Percentiles rank a stretch among this genome's conserved stretches.
Conservation (phyloP, 192 early-diverging fungal genomes). For the Linnemannia schmuckeri region DNA sequence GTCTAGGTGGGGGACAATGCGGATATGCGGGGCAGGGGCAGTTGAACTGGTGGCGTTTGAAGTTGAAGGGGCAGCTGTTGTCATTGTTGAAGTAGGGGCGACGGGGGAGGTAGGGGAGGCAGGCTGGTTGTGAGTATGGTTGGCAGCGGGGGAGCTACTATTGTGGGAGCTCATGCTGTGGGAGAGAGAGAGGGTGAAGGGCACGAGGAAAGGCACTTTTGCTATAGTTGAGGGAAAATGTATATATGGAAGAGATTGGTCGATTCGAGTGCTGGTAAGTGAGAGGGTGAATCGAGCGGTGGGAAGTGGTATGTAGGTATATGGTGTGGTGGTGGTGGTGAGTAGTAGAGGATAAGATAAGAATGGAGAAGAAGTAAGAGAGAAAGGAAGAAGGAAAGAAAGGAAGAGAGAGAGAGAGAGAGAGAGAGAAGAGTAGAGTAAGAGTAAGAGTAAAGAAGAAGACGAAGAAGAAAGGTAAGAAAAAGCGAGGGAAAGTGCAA, state of each 20-base stretch:
- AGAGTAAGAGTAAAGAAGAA: constrained; percentile 1
- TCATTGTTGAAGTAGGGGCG: not conserved
- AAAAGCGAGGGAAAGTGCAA: not conserved
- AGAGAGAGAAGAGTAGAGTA: not conserved
- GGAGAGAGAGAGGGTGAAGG: constrained; percentile 32
- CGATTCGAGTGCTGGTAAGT: not conserved
- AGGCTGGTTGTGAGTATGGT: not conserved
- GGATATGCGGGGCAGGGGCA: constrained; percentile 59
- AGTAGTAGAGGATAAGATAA: not conserved
- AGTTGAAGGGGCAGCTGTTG: constrained; percentile 23
- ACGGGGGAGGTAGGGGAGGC: constrained; percentile 4
- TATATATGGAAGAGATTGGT: not conserved
- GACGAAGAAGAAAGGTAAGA: not conserved
- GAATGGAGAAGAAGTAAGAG: not conserved
- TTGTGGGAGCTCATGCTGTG: constrained; percentile 45
- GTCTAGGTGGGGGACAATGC: constrained; percentile 71
- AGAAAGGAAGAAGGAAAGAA: not conserved
- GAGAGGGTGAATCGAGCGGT: not conserved
- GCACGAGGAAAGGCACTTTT: constrained; percentile 53
- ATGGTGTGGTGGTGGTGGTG: not conserved
- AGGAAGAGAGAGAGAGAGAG: not conserved
- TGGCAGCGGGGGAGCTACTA: not conserved
- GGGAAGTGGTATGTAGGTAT: not conserved
- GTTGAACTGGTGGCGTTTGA: constrained; percentile 20
- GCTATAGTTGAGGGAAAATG: not conserved